Conservation (phyloP, 306 rosid genomes). For the Medicago ruthenica region DNA sequence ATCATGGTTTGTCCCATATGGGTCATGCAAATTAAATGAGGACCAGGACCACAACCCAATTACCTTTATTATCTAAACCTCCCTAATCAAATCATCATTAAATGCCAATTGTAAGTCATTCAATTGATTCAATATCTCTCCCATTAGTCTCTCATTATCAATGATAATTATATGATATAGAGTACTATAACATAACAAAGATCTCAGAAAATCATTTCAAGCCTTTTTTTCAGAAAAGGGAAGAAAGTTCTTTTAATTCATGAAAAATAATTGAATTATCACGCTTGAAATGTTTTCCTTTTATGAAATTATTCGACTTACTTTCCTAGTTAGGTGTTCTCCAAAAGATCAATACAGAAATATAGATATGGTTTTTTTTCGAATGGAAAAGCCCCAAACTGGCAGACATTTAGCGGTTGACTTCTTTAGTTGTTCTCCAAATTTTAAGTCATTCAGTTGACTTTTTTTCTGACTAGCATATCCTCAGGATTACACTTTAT, state of each 20-base stretch:
- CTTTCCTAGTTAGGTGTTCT: conserved; percentile 20
- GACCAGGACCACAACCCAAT: conserved; percentile 60
- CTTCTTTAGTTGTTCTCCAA: not conserved
- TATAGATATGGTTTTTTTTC: not conserved
- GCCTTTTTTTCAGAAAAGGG: not conserved
- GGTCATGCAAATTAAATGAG: conserved; percentile 49
- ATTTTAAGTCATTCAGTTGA: no score
- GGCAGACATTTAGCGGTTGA: conserved; percentile 29
- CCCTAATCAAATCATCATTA: conserved; percentile 55
- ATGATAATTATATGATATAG: conserved; percentile 23
- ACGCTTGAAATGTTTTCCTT: conserved; percentile 1
- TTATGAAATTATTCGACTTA: conserved; percentile 12
- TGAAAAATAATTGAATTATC: conserved; percentile 13
- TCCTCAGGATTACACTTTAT: not conserved
- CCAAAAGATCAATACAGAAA: conserved; percentile 26
- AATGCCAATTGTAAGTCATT: conserved; percentile 44
- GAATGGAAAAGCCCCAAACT: conserved; percentile 24
- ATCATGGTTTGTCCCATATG: conserved; percentile 47
- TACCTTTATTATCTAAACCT: conserved; percentile 57
- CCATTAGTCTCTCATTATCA: not conserved
- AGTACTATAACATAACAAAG: not conserved
- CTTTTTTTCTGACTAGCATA: conserved; percentile 14
- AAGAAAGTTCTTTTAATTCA: conserved; percentile 15
- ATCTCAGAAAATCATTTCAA: conserved; percentile 23
- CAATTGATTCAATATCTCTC: conserved; percentile 29